Evolutionary conservation across 768 basidiomycete genomes (phyloP).

Genomic region (Xerocomellus chrysenteron): DNA sequence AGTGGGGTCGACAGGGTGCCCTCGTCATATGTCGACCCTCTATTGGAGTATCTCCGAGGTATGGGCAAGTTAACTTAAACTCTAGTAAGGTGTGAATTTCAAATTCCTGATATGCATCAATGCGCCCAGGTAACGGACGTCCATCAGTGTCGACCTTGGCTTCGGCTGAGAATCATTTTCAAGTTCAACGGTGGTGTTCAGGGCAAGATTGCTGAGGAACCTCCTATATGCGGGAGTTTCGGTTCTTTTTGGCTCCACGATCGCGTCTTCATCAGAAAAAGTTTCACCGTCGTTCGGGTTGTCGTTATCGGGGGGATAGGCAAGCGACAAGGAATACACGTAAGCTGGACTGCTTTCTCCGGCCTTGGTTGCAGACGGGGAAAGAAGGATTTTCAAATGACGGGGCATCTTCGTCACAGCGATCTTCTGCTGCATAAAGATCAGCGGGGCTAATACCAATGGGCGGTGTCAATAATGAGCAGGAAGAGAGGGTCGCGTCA

Average conservation of each 20-base stretch:
- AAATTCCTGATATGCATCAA: no score
- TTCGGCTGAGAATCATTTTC: neutral
- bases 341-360: conserved; percentile 3
- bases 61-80: no score
- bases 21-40: no score
- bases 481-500: conserved; percentile 2
- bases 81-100: no score
- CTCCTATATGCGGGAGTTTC: conserved; percentile 17
- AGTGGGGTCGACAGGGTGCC: no score
- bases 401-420: neutral
- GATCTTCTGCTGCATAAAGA: neutral
- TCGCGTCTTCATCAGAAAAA: conserved; percentile 8
- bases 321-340: conserved; percentile 25
- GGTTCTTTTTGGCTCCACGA: neutral
- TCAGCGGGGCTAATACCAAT: conserved; percentile 8
- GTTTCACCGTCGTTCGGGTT: no score
- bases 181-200: no score
- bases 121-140: no score
- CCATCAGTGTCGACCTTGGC: no score
- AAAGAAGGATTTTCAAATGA: neutral
- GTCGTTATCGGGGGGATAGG: no score
- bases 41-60: no score
- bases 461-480: conserved; percentile 11
- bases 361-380: conserved; percentile 20
- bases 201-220: neutral